Base-by-base conservation (phyloP, 2,329 filamentous ascomycete species). In the Dryadomyces quercus-mongolicae region DNA sequence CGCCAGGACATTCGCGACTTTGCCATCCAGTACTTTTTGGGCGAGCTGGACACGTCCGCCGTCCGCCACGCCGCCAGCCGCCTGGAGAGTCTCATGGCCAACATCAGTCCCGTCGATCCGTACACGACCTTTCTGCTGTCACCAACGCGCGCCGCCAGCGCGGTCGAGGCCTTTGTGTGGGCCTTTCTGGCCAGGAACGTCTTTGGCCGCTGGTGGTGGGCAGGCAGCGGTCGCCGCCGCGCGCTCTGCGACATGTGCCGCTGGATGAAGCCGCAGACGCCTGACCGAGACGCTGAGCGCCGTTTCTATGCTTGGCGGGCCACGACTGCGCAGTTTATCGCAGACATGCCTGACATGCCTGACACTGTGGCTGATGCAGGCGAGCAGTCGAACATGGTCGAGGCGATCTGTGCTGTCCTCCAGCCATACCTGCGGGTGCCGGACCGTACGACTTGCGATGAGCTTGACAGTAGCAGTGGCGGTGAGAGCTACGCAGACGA, bases 1-100 rank as follows among this genome's bases (percentile, higher is more conserved):
- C 52, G 55, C 49, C 55, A 56, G 49, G 55, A 56, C 45, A 50
- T 56, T 2, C 52, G 55, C 46, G 52, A 56, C 42, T 56, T 56
- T 53, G 45, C 52, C 36, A 38, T 54, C 16, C 52, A 56, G 49
- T 56, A 52, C 31, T 54, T 56, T 44, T 20, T 25, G 36, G 55
- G 50, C 31, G 49, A 50, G 21, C 20, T 47, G 2, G 49, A 49
- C 16, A 34, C 36, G 36, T 40, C 36, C 10, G 36, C 36, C 36
- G 15, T n/a, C n/a, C 25, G 36, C 36, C 36, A 16, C 10, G 36
- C 36, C 36, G 3, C 3, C 3, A 4, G 36, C 36, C 10, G 8
- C 36, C 34, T 13, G 34, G 34, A 38, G 34, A 38, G 7, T 7
- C 34, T 52, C 40, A 54, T 54, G 55, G 7, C 3, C 7, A 47